These are phyloP conservation scores for Cyberlindnera xylosilytica DNA, from an alignment of 805 yeast species.

Conservation along the genomic window DNA sequence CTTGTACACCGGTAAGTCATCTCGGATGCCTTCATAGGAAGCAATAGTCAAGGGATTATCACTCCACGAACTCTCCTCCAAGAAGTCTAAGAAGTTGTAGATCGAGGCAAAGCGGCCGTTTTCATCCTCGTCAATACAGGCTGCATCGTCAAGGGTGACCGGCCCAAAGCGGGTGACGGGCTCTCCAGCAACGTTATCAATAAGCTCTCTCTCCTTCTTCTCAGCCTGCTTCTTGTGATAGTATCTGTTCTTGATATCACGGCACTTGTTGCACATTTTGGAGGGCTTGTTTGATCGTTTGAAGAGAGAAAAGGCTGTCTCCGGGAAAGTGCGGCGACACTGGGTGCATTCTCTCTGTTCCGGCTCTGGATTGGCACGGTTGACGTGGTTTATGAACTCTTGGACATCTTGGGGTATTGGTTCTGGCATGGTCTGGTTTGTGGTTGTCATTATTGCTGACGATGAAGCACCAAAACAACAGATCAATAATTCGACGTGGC, in stretches of 20 bases:
- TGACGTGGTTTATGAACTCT: not conserved
- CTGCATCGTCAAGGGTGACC: not conserved
- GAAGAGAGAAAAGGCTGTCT: conserved; percentile 3
- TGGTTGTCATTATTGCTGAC: not conserved
- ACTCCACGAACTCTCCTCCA: not conserved
- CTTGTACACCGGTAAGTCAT: not conserved
- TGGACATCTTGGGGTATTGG: not conserved
- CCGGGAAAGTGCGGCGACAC: conserved; percentile 3
- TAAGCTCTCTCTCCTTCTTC: not conserved
- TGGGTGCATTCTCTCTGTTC: conserved; percentile 4
- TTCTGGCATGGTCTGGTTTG: not conserved
- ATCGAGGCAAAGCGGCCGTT: not conserved
- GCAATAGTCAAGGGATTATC: not conserved
- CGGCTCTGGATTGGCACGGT: too few species aligned
- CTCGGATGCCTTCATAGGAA: not conserved
- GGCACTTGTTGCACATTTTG: conserved; percentile 8
- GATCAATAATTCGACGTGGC: not conserved
- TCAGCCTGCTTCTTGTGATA: conserved; percentile 1
- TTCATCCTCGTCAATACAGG: not conserved
- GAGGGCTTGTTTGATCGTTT: conserved; percentile 4
- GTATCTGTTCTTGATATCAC: conserved; percentile 6
- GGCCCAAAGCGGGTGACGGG: not conserved
- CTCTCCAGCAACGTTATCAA: not conserved
- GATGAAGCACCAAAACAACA: not conserved
- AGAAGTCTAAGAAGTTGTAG: conserved; percentile 1